Evolutionary conservation across 2,329 filamentous ascomycete species (phyloP).

Genomic region (Aspergillus glaucus): DNA sequence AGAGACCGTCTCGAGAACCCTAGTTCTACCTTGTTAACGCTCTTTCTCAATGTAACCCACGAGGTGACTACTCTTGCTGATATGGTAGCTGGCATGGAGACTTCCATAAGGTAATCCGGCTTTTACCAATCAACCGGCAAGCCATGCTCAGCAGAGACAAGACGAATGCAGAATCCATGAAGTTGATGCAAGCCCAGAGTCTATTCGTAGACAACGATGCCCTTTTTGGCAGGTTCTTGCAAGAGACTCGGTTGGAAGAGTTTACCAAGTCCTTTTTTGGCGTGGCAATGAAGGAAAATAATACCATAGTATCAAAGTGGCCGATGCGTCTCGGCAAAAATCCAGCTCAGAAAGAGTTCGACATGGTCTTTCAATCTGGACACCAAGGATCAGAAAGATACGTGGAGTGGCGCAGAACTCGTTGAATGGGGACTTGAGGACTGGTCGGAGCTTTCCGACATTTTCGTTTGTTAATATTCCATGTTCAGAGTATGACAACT

Average conservation of each 20-base stretch:
- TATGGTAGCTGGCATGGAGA: background rate
- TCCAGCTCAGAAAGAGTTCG: conserved; percentile 27
- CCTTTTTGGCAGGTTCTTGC: conserved; percentile 7
- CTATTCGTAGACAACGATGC: conserved; percentile 4
- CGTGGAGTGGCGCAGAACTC: conserved; percentile 21
- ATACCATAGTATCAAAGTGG: conserved; percentile 31
- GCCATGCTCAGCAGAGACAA: background rate
- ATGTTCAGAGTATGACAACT: too few relatives aligned
- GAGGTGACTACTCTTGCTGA: conserved; percentile 8
- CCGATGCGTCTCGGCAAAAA: conserved; percentile 21
- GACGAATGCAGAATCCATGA: background rate
- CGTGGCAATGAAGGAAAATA: conserved; percentile 19
- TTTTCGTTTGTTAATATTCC: too few relatives aligned
- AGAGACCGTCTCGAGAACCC: conserved; percentile 27
- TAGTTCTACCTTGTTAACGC: conserved; percentile 36
- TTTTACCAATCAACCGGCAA: background rate
- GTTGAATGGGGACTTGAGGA: too few relatives aligned
- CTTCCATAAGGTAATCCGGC: conserved; percentile 4
- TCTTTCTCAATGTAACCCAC: conserved; percentile 35
- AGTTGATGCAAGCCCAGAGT: background rate
- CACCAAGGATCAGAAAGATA: conserved; percentile 21
- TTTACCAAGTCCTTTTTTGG: conserved; percentile 1
- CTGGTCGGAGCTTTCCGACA: too few relatives aligned
- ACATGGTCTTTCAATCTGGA: conserved; percentile 9
- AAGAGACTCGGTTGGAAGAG: conserved; percentile 4